Evolutionary conservation across 345 rosid species (phyloP), one percentile per base, ranked within the genome.

Genomic region (Zanthoxylum bungeanum): DNA sequence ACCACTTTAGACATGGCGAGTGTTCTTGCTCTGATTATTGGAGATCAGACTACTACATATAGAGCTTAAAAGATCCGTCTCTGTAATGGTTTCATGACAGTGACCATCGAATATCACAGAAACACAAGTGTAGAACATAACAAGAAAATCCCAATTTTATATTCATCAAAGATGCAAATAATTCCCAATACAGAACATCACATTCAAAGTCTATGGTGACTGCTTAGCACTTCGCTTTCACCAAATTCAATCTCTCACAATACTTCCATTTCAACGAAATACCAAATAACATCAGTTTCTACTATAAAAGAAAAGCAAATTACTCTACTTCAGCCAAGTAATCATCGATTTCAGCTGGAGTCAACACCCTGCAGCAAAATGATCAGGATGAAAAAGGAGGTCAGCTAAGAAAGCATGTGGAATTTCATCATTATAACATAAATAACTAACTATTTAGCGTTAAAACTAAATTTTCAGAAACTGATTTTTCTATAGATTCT

Each of bases 11-110:
- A 21, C 73, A 61, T 46, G 98, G 98, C 12, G 70, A 76, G 30
- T 93, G 98, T 78, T 91, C 98, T 36, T 93, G 97, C 77, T 77
- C 77, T 67, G 97, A 85, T 72, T 89, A 82, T 51, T 93, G 98
- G 98, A 91, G 81, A 90, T 69, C 10, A 69, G 63, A 22, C 9
- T 17, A n/a, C n/a, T n/a, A n/a, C n/a, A 30, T n/a, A n/a, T n/a
- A n/a, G n/a, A n/a, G n/a, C 4, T 60, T 21, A 34, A n/a, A 36
- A 5, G 28, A 10, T n/a, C n/a, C n/a, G n/a, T n/a, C n/a, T n/a
- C n/a, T n/a, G n/a, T n/a, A n/a, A n/a, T n/a, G n/a, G n/a, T n/a
- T n/a, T n/a, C n/a, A n/a, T n/a, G n/a, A n/a, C n/a, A n/a, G n/a
- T n/a, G n/a, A n/a, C n/a, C n/a, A n/a, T n/a, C n/a, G n/a, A n/a